phyloP scores from a whole-genome alignment of 192 early-diverging fungal genomes.

The Borealophlyctis nickersoniae region DNA sequence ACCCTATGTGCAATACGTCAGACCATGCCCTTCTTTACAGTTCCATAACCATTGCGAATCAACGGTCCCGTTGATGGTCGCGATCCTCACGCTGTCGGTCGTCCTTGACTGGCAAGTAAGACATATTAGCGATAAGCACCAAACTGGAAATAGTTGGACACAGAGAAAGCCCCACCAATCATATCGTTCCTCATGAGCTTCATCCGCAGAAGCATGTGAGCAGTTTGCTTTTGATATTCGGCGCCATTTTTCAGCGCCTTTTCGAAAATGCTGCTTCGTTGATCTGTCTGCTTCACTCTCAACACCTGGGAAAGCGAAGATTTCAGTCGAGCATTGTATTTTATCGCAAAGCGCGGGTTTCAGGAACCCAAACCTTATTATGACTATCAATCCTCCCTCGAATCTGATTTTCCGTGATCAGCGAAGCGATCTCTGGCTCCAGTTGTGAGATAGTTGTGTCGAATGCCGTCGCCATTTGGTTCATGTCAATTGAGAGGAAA shows the following conservation, averaged over 20 bases:
- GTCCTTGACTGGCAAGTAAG: too few relatives aligned
- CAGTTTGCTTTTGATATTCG: slow-evolving; percentile 63
- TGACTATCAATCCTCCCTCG: slow-evolving; percentile 81
- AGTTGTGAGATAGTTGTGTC: slow-evolving; percentile 53
- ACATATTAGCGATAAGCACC: too few relatives aligned
- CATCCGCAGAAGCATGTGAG: slow-evolving; percentile 62
- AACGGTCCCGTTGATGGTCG: too few relatives aligned
- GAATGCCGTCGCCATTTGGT: slow-evolving; percentile 74
- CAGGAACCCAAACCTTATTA: too few relatives aligned
- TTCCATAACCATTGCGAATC: too few relatives aligned
- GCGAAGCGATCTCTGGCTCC: slow-evolving; percentile 64
- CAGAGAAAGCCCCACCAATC: slow-evolving; percentile 31
- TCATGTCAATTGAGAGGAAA: slow-evolving; percentile 74
- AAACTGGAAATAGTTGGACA: too few relatives aligned
- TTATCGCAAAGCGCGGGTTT: neutral
- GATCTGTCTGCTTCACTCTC: slow-evolving; percentile 63
- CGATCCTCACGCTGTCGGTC: too few relatives aligned
- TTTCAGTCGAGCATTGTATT: neutral
- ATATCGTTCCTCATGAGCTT: slow-evolving; percentile 48
- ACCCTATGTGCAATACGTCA: too few relatives aligned
- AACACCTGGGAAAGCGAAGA: slow-evolving; percentile 49
- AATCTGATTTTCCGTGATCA: slow-evolving; percentile 73
- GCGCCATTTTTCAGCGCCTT: slow-evolving; percentile 61
- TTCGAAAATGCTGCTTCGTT: slow-evolving; percentile 66
- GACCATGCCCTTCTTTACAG: too few relatives aligned